Evolutionary conservation across 2,329 filamentous ascomycete species (phyloP).

Genomic region (Exophiala sp.): DNA sequence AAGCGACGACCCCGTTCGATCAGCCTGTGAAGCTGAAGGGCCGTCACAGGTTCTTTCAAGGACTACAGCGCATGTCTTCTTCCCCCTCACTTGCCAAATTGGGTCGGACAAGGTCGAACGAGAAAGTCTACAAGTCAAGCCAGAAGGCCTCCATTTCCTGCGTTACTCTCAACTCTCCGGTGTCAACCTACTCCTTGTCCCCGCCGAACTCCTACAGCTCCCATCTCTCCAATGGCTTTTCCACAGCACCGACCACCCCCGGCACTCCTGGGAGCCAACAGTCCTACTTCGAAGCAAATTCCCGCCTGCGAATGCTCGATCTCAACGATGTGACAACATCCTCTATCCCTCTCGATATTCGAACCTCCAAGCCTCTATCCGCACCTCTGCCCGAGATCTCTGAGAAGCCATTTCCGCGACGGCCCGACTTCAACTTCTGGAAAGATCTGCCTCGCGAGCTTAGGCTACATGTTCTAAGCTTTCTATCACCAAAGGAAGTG

Average conservation of each 20-base stretch:
- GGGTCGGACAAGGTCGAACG: slow-evolving; percentile 63
- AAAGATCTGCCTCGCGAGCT: slow-evolving; percentile 76
- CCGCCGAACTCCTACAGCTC: slow-evolving; percentile 49
- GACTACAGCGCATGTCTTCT: slow-evolving; percentile 77
- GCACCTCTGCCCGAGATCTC: slow-evolving; percentile 25
- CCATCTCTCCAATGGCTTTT: slow-evolving; percentile 55
- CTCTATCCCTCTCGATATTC: slow-evolving; percentile 62
- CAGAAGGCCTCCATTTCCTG: slow-evolving; percentile 64
- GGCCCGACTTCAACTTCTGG: slow-evolving; percentile 67
- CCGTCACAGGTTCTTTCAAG: slow-evolving; percentile 66
- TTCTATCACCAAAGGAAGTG: slow-evolving; percentile 74
- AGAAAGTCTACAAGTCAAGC: slow-evolving; percentile 55
- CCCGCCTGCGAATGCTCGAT: slow-evolving; percentile 53
- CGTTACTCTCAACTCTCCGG: slow-evolving; percentile 56
- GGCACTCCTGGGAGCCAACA: slow-evolving; percentile 44
- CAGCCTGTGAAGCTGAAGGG: slow-evolving; percentile 60
- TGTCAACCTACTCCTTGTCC: slow-evolving; percentile 52
- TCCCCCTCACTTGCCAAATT: slow-evolving; percentile 67
- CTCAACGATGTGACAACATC: slow-evolving; percentile 38
- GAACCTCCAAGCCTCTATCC: slow-evolving; percentile 35
- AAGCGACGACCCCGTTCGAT: slow-evolving; percentile 32
- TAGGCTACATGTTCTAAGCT: slow-evolving; percentile 71
- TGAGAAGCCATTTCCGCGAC: slow-evolving; percentile 34
- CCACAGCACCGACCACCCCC: slow-evolving; percentile 54
- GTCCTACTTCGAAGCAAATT: slow-evolving; percentile 51